Percentiles rank a stretch among this genome's conserved stretches.
phyloP scores from a whole-genome alignment of 495 filamentous ascomycete species.

The Tuber microsphaerosporum region DNA sequence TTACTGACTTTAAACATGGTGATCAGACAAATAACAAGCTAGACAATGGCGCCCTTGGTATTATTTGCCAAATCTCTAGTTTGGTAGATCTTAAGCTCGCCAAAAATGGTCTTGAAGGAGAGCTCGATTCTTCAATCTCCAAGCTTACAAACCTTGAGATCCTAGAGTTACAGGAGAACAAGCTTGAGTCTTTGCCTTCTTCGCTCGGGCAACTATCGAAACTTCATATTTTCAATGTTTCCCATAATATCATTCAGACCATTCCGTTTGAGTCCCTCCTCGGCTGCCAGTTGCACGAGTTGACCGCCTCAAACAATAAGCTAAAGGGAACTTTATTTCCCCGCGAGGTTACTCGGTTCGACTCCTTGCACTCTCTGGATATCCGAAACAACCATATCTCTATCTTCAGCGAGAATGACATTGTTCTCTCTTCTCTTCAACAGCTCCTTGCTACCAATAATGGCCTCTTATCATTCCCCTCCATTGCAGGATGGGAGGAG shows the following conservation, averaged over 20 bases:
- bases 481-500: conserved; percentile 62
- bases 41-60: conserved; percentile 58
- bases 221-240: conserved; percentile 68
- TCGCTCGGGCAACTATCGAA: conserved; percentile 56
- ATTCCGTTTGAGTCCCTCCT: conserved; percentile 64
- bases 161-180: conserved; percentile 75
- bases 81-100: conserved; percentile 75
- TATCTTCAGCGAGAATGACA: conserved; percentile 48
- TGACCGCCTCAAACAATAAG: conserved; percentile 72
- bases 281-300: conserved; percentile 61
- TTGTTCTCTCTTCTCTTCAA: conserved; percentile 66
- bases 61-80: conserved; percentile 60
- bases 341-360: conserved; percentile 50
- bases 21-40: conserved; percentile 71
- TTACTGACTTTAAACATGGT: neutral
- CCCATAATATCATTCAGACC: conserved; percentile 62
- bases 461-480: conserved; percentile 62
- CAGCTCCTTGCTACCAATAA: conserved; percentile 69
- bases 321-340: conserved; percentile 66
- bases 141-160: conserved; percentile 62
- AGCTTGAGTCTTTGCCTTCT: conserved; percentile 65
- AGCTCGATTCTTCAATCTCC: conserved; percentile 53
- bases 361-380: conserved; percentile 64
- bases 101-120: conserved; percentile 66
- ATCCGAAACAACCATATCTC: conserved; percentile 67